phyloP scores from a whole-genome alignment of 257 asterid genomes.

The Anisodus tanguticus region DNA sequence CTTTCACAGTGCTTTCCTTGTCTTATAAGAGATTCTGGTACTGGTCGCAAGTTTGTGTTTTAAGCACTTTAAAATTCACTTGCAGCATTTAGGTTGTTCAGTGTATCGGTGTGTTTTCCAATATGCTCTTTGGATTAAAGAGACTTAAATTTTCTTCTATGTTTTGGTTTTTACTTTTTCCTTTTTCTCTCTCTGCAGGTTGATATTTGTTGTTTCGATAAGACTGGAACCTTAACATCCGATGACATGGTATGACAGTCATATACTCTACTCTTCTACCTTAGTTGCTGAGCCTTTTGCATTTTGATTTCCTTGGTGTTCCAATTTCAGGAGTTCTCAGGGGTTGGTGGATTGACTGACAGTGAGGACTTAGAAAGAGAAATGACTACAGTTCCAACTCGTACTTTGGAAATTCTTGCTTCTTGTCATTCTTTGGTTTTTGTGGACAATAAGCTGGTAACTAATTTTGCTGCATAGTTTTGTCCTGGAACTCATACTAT shows the following conservation, averaged over 20 bases:
- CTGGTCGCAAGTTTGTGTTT: neutral
- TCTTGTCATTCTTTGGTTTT: constrained; percentile 99
- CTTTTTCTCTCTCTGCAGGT: constrained; percentile 60
- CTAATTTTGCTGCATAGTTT: neutral
- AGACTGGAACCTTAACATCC: constrained; percentile 96
- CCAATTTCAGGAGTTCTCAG: constrained; percentile 83
- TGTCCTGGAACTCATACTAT: neutral
- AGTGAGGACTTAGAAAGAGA: constrained; percentile 71
- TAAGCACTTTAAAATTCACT: neutral
- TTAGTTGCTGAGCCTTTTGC: constrained; percentile 34
- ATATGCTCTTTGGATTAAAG: neutral
- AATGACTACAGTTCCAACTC: constrained; percentile 68
- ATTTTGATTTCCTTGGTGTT: constrained; percentile 24
- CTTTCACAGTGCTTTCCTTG: constrained; percentile 10
- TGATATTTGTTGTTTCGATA: constrained; percentile 98
- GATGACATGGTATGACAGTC: constrained; percentile 89
- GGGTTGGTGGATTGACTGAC: constrained; percentile 92
- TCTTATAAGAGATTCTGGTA: neutral
- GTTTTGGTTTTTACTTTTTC: constrained; percentile 30
- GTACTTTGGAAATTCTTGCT: constrained; percentile 85
- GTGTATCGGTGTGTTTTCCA: neutral
- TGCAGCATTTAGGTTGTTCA: constrained; percentile 15
- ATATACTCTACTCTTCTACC: constrained; percentile 27
- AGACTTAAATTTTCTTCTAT: neutral
- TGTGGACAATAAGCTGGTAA: constrained; percentile 98